These are phyloP conservation scores for Dothistroma pini DNA, from an alignment of 2,329 filamentous ascomycete genomes.

Conservation along the genomic window DNA sequence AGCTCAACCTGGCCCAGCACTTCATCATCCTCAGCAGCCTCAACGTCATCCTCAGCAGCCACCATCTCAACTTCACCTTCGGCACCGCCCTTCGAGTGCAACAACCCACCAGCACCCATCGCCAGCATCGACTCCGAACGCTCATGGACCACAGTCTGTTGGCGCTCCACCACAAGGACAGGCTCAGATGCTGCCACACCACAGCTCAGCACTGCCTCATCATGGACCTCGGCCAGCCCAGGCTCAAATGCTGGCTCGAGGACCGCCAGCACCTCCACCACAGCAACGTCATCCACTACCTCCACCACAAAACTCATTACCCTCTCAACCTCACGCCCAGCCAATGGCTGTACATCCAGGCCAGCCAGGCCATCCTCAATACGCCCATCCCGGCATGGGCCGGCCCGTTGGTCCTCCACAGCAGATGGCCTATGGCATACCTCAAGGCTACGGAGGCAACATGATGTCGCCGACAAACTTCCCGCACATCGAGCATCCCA, in stretches of 20 bases:
- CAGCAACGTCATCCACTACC: not conserved
- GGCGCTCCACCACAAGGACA: not conserved
- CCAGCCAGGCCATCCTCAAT: constrained; percentile 7
- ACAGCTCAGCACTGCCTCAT: not conserved
- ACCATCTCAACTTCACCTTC: not conserved
- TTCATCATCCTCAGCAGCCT: constrained; percentile 4
- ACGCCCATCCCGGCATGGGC: constrained; percentile 20
- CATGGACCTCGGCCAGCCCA: not conserved
- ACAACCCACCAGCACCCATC: not conserved
- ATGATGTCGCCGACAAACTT: constrained; percentile 3
- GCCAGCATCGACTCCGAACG: not conserved
- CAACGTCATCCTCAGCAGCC: not conserved
- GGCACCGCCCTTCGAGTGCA: not conserved
- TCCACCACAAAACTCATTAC: constrained; percentile 1
- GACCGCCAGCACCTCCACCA: not conserved
- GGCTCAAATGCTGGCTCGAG: not conserved
- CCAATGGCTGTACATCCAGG: constrained; percentile 7
- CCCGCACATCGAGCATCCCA: constrained; percentile 3
- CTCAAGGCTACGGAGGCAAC: constrained; percentile 9
- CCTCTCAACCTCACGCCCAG: constrained; percentile 9
- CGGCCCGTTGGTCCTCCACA: constrained; percentile 16
- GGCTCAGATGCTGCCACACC: constrained; percentile 1
- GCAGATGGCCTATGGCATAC: constrained; percentile 16
- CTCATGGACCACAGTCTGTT: not conserved
- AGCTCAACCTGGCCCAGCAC: constrained; percentile 2